Evolutionary conservation across 345 rosid species (phyloP), one percentile per base, ranked within the genome.

Genomic region (Melaleuca alternifolia): DNA sequence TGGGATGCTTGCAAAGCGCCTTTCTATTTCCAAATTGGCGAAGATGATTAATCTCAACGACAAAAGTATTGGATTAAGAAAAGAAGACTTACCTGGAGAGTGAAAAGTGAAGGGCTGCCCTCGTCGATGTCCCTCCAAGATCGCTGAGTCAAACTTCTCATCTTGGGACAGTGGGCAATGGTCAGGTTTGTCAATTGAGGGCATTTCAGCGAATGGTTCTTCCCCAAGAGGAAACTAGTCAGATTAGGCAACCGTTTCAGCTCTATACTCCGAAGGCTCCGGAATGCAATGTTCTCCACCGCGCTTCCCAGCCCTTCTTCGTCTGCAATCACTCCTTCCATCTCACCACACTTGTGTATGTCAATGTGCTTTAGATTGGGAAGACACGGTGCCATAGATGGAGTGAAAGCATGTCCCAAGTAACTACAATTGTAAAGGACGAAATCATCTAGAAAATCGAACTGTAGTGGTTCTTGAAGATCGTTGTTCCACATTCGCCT

Each of bases 101-200:
- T 65, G 37, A 65, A 65, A 6, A 65, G 77, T 33, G 77, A 65
- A 65, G 77, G 44, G 9, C 44, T 30, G 44, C 44, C 41, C 6
- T 65, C 10, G 20, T 30, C 77, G 13, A 65, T 65, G 5, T 65
- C 77, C 77, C 15, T 65, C 44, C 0, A 65, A 65, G 77, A 28
- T 30, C 30, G 44, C 44, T 44, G 30, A 30, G 77, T 1, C 9
- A 65, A 9, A 13, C 77, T 65, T 30, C 44, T 65, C 20, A 65
- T 65, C 77, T 30, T 65, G 77, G 76, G 77, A 9, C 77, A 65
- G 11, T 65, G 37, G 77, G 11, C 11, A 65, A 65, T 65, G 20
- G 41, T 62, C 6, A 62, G 0, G 5, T 62, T 5, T 30, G 0
- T 5, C 15, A 62, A 62, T 1, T 0, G 0, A 7, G 44, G 75